Percentiles rank a stretch among this genome's conserved stretches.
These are phyloP conservation scores for Penicillium sp. DNA, from an alignment of 2,329 filamentous ascomycete genomes.

Conservation along the genomic window DNA sequence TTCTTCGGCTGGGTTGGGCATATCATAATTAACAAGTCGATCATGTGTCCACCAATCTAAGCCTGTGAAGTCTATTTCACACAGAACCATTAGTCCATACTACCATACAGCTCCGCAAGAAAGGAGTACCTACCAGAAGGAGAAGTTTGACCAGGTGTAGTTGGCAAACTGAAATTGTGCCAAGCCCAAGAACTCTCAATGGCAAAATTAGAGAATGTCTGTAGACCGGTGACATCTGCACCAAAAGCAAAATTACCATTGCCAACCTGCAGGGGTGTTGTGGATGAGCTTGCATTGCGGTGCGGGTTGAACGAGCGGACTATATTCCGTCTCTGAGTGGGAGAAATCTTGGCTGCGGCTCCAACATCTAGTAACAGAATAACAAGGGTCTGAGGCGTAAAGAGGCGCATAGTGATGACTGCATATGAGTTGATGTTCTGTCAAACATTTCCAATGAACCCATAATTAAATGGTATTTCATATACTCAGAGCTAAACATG, in stretches of 20 bases:
- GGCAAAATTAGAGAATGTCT: slow-evolving; percentile 46
- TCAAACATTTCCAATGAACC: background rate
- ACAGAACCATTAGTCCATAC: background rate
- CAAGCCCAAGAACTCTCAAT: slow-evolving; percentile 49
- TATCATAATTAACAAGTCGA: slow-evolving; percentile 45
- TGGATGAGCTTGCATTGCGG: slow-evolving; percentile 50
- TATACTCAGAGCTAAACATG: no score
- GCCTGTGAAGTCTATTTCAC: slow-evolving; percentile 36
- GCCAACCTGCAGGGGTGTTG: slow-evolving; percentile 55
- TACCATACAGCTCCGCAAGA: background rate
- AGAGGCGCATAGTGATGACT: background rate
- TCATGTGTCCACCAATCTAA: slow-evolving; percentile 49
- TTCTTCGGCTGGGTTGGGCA: slow-evolving; percentile 42
- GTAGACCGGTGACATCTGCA: slow-evolving; percentile 44
- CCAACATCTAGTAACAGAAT: background rate
- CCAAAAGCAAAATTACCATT: slow-evolving; percentile 53
- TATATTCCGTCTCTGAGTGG: slow-evolving; percentile 7
- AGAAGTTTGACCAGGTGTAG: slow-evolving; percentile 29
- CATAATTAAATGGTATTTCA: no score
- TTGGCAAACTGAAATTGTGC: slow-evolving; percentile 49
- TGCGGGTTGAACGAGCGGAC: slow-evolving; percentile 46
- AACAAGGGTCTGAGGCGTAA: background rate
- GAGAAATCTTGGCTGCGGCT: background rate
- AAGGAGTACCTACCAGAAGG: slow-evolving; percentile 20
- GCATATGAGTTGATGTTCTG: background rate